Base-by-base conservation (phyloP, 768 basidiomycete species). In the Serendipita sp. region DNA sequence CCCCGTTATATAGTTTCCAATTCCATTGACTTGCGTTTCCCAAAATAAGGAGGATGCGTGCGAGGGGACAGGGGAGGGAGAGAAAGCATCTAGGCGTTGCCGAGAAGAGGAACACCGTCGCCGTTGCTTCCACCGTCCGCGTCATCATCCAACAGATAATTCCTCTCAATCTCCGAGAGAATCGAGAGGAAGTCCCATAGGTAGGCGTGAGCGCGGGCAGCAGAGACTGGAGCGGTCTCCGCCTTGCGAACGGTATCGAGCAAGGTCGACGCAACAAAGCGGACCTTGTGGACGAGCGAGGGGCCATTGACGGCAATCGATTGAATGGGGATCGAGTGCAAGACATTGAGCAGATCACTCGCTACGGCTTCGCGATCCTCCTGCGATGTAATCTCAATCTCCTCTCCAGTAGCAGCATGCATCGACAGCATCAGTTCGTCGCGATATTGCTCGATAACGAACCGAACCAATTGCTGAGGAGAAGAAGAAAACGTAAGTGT, bases 121-220 rank as follows among this genome's bases (percentile, higher is more conserved):
- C 33, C 26, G 30, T 58, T 58, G 53, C 53, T 58, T 58, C 53
- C 53, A 58, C 50, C 51, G 24, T 63, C 62, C 38, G 50, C 53
- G 34, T 63, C 62, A 38, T 63, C 62, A 50, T 63, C 62, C 11
- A 63, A 51, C 1, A 89, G 73, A 77, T 94, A 94, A 72, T 93
- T 89, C 65, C 86, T 78, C 69, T 94, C 92, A 67, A 95, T 92
- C 75, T 94, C 92, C 41, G 86, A 89, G 45, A 95, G 72, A 66
- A 95, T 92, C 60, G 86, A 89, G 28, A 94, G 74, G 74, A 95
- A 95, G 75, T 94, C 91, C 88, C 88, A 90, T 62, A 93, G 79
- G 72, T 90, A 92, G 34, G 83, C 85, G 68, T 93, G 88, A 2
- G 91, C 92, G 41, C 90, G 81, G 43, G 88, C 86, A 45, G 88